Percentiles rank a stretch among this genome's conserved stretches.
These are phyloP conservation scores for Cornus florida DNA, from an alignment of 148 eudicot genomes.

Conservation along the genomic window DNA sequence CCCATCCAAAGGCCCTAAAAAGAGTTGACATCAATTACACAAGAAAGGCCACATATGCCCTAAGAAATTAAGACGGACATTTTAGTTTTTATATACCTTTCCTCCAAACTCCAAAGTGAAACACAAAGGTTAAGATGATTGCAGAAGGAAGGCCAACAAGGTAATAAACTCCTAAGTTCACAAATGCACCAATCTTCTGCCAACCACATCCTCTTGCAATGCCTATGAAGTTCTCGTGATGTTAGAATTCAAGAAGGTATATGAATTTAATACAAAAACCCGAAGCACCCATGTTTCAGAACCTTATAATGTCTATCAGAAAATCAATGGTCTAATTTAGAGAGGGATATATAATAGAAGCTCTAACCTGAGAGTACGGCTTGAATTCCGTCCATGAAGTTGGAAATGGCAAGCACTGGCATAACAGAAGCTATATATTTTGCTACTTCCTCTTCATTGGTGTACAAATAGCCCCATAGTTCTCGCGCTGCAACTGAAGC, in stretches of 20 bases:
- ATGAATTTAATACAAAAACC: too few relatives aligned
- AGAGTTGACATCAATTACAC: too few relatives aligned
- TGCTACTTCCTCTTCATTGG: constrained; percentile 24
- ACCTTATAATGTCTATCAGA: constrained; percentile 3
- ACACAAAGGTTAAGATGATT: not conserved
- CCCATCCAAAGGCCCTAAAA: constrained; percentile 29
- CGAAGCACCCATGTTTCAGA: not conserved
- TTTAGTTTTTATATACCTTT: constrained; percentile 6
- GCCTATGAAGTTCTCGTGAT: not conserved
- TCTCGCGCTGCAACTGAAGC: constrained; percentile 8
- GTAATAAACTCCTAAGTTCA: constrained; percentile 4
- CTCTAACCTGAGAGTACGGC: constrained; percentile 26
- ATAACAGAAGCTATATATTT: constrained; percentile 24
- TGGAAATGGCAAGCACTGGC: constrained; percentile 29
- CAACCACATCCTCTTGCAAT: constrained; percentile 8
- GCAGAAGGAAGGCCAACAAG: constrained; percentile 1
- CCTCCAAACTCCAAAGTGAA: not conserved
- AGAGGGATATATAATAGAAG: not conserved
- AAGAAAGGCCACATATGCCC: constrained; percentile 18
- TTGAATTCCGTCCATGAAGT: constrained; percentile 38
- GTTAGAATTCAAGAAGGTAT: not conserved
- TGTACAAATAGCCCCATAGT: constrained; percentile 17
- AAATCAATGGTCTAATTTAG: too few relatives aligned
- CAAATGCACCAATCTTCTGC: constrained; percentile 10
- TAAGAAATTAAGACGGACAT: not conserved